phyloP scores from a whole-genome alignment of 345 rosid species.

The Bruguiera parviflora region DNA sequence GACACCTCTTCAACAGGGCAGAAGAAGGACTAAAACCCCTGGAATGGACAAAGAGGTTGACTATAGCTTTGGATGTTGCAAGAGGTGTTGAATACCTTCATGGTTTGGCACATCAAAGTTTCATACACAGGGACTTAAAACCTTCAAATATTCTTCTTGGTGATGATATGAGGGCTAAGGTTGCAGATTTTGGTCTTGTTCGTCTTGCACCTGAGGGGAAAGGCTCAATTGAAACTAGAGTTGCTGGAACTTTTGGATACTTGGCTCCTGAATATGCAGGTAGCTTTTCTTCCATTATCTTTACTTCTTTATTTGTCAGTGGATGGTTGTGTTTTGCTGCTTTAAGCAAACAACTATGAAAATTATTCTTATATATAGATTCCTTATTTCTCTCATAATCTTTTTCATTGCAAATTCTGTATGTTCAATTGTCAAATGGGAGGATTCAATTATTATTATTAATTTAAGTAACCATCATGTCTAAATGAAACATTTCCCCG shows the following conservation, averaged over 20 bases:
- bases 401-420: no score
- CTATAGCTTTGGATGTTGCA: constrained; percentile 32
- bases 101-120: constrained; percentile 34
- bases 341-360: no score
- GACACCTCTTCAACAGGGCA: constrained; percentile 26
- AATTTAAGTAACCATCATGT: no score
- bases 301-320: not conserved
- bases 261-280: constrained; percentile 36
- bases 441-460: no score
- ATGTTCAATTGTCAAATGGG: no score
- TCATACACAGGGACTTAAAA: constrained; percentile 31
- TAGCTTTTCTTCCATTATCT: not conserved
- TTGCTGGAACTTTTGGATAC: constrained; percentile 37
- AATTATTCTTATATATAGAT: no score
- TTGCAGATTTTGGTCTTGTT: constrained; percentile 33
- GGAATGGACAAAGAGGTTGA: constrained; percentile 26
- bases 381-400: no score
- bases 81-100: constrained; percentile 32
- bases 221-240: constrained; percentile 28
- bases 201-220: constrained; percentile 34
- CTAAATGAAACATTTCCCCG: no score
- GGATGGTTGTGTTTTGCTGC: no score
- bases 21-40: constrained; percentile 22
- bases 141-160: constrained; percentile 35
- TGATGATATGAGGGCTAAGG: constrained; percentile 35